phyloP scores from a whole-genome alignment of 345 rosid genomes.

The Arabidopsis thaliana region TAIR10.1 NC_003076.8:2826501-2827000 shows the following conservation, averaged over 20 bases:
- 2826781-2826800: neutral
- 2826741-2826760: constrained; percentile 94
- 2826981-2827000: neutral
- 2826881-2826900: constrained; percentile 99
- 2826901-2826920: constrained; percentile 99
- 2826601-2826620: neutral
- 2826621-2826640: neutral
- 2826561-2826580: constrained; percentile 94
- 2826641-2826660: neutral
- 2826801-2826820: neutral
- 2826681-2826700: constrained; percentile 88
- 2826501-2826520: constrained; percentile 61
- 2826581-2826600: constrained; percentile 77
- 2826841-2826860: constrained; percentile 66
- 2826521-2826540: constrained; percentile 79
- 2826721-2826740: constrained; percentile 97
- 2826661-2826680: constrained; percentile 57
- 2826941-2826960: constrained; percentile 98
- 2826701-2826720: constrained; percentile 93
- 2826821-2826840: neutral
- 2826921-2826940: constrained; percentile 98
- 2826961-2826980: constrained; percentile 77
- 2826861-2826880: constrained; percentile 98
- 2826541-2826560: constrained; percentile 95
- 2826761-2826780: constrained; percentile 51